phyloP scores from a whole-genome alignment of 148 eudicot genomes.

The Spergularia bocconei region DNA sequence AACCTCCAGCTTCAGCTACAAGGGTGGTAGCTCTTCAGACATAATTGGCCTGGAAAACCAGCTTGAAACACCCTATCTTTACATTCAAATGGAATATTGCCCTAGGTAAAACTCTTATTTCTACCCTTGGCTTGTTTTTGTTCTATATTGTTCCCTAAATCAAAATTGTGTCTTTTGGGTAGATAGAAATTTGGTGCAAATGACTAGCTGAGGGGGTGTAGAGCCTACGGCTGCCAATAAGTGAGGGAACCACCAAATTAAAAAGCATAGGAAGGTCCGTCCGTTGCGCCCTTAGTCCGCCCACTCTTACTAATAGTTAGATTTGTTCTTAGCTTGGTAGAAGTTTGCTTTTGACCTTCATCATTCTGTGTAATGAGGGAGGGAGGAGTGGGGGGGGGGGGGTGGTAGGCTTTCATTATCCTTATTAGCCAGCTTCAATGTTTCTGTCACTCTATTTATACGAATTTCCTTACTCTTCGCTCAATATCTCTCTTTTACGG shows the following conservation, averaged over 20 bases:
- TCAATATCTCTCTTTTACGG: background rate
- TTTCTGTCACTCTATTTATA: background rate
- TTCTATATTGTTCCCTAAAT: background rate
- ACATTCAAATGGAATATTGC: constrained; percentile 98
- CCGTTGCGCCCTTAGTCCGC: too few relatives aligned
- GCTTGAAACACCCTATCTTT: constrained; percentile 77
- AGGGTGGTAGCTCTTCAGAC: constrained; percentile 55
- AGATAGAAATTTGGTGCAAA: too few relatives aligned
- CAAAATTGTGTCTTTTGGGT: background rate
- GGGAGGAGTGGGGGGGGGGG: background rate
- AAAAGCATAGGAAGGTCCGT: too few relatives aligned
- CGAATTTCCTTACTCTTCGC: background rate
- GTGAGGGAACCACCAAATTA: too few relatives aligned
- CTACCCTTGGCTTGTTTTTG: background rate
- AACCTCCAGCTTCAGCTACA: constrained; percentile 58
- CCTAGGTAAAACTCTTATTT: constrained; percentile 60
- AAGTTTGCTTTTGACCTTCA: background rate
- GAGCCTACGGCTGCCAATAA: too few relatives aligned
- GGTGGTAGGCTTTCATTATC: background rate
- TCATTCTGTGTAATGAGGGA: background rate
- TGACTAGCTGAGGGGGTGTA: too few relatives aligned
- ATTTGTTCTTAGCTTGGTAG: background rate
- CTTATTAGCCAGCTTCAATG: background rate
- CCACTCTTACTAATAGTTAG: too few relatives aligned
- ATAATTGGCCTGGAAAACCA: constrained; percentile 40